These are phyloP conservation scores for Rugosomyces carneus DNA, from an alignment of 1,284 basidiomycete species.

Conservation along the genomic window DNA sequence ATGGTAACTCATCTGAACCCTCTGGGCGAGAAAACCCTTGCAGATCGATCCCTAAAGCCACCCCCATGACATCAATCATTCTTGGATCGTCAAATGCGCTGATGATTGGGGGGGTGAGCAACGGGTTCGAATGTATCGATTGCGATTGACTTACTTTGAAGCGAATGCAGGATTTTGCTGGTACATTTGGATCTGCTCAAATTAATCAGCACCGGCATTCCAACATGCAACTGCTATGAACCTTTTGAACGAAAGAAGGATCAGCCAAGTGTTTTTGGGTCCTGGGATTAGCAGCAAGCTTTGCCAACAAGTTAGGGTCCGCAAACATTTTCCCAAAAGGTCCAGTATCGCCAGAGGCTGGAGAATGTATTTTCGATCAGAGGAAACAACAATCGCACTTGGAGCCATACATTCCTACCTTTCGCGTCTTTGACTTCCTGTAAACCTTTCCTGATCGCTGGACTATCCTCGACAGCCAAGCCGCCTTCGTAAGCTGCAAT, in stretches of 20 bases:
- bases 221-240: conserved; percentile 16
- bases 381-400: conserved; percentile 1
- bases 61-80: conserved; percentile 93
- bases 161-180: conserved; percentile 62
- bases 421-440: conserved; percentile 81
- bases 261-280: conserved; percentile 82
- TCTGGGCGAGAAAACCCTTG: conserved; percentile 83
- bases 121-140: neutral
- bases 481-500: conserved; percentile 79
- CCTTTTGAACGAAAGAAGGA: conserved; percentile 71
- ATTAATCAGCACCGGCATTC: neutral
- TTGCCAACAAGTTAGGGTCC: conserved; percentile 79
- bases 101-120: conserved; percentile 7
- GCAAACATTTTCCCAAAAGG: conserved; percentile 75
- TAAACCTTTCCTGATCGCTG: conserved; percentile 80
- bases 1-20: conserved; percentile 77
- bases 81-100: conserved; percentile 75
- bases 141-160: conserved; percentile 33
- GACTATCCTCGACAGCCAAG: conserved; percentile 76
- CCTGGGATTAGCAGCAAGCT: conserved; percentile 83
- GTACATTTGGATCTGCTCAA: conserved; percentile 46
- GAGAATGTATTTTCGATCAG: conserved; percentile 5
- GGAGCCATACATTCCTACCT: conserved; percentile 35
- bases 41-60: conserved; percentile 91
- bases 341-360: conserved; percentile 39